Evolutionary conservation across 306 rosid species (phyloP).

Genomic region (Dicorynia guianensis): DNA sequence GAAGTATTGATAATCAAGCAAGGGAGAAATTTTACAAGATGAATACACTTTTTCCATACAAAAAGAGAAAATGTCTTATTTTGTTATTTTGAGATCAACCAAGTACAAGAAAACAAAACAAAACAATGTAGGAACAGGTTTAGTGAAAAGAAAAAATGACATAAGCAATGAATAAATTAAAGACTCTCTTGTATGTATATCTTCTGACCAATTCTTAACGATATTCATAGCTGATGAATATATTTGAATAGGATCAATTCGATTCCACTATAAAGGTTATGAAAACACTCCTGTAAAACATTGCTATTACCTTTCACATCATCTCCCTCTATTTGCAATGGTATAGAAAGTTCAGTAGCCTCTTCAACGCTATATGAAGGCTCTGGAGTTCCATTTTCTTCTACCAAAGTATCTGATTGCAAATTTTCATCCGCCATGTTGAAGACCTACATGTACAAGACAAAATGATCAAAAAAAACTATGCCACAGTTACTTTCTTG

Average conservation of each 20-base stretch:
- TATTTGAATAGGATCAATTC: neutral
- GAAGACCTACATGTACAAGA: conserved; percentile 31
- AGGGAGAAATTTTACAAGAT: neutral
- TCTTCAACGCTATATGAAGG: conserved; percentile 47
- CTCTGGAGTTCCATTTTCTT: conserved; percentile 57
- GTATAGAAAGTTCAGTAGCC: conserved; percentile 47
- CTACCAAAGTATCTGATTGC: conserved; percentile 38
- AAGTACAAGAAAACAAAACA: neutral
- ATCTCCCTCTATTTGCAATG: conserved; percentile 57
- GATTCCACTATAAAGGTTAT: neutral
- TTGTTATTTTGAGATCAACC: neutral
- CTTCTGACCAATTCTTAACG: conserved; percentile 12
- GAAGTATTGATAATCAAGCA: no score
- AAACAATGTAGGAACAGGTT: neutral
- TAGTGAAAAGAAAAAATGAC: neutral
- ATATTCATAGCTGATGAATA: neutral
- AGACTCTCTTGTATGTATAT: neutral
- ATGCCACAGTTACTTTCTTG: neutral
- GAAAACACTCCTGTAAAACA: neutral
- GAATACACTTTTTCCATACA: neutral
- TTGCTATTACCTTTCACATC: conserved; percentile 63
- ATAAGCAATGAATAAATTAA: neutral
- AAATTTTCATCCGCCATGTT: conserved; percentile 65
- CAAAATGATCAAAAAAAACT: neutral
- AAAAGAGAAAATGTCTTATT: neutral